These are phyloP conservation scores for Maudiozyma barnettii DNA, from an alignment of 805 yeast species.

Conservation along the genomic window DNA sequence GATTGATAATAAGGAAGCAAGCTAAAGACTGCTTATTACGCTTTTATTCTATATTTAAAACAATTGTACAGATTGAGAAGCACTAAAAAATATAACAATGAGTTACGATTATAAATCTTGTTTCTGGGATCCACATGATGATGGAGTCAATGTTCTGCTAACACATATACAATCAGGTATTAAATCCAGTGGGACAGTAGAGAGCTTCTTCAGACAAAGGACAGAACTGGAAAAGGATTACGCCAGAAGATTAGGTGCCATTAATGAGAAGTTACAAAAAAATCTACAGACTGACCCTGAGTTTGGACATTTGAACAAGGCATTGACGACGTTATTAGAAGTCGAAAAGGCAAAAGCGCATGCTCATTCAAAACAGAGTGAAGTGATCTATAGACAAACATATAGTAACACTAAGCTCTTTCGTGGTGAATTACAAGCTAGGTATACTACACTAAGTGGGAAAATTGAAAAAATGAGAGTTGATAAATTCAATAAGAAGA, in stretches of 20 bases:
- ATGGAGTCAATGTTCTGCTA: conserved; percentile 23
- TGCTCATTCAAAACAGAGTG: conserved; percentile 26
- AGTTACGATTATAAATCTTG: conserved; percentile 24
- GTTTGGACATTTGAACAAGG: conserved; percentile 20
- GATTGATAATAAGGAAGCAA: too few relatives aligned
- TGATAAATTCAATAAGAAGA: conserved; percentile 23
- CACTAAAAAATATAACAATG: conserved; percentile 8
- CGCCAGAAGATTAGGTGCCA: conserved; percentile 27
- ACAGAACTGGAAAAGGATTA: conserved; percentile 27
- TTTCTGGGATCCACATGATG: conserved; percentile 30
- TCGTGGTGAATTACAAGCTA: conserved; percentile 18
- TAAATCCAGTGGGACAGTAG: conserved; percentile 18
- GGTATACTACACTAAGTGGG: conserved; percentile 22
- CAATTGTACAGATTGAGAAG: too few relatives aligned
- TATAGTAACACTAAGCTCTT: conserved; percentile 21
- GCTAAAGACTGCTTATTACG: too few relatives aligned
- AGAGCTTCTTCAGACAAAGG: conserved; percentile 24
- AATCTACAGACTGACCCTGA: conserved; percentile 20
- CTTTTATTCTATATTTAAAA: too few relatives aligned
- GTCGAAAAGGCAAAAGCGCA: conserved; percentile 23
- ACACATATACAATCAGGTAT: conserved; percentile 24
- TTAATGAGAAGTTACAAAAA: conserved; percentile 19
- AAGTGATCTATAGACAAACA: conserved; percentile 18
- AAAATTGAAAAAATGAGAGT: conserved; percentile 24
- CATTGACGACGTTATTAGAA: conserved; percentile 11